These are phyloP conservation scores for Exobasidium rhododendri DNA, from an alignment of 1,284 basidiomycete genomes.

Conservation along the genomic window DNA sequence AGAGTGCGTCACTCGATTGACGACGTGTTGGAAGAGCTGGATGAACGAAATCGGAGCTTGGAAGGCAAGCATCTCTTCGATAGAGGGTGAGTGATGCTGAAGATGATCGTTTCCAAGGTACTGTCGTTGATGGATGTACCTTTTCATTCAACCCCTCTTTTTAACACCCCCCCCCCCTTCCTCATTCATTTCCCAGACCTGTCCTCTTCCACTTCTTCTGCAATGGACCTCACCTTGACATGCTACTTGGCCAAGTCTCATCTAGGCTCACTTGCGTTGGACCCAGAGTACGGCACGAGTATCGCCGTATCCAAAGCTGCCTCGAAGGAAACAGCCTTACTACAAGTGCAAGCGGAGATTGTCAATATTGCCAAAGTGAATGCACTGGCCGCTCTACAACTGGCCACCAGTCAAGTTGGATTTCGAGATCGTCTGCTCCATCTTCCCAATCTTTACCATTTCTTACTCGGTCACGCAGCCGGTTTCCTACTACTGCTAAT, in stretches of 20 bases:
- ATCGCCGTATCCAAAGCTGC: background rate
- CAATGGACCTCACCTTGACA: constrained; percentile 20
- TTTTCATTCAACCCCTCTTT: background rate
- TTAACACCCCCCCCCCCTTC: too few species aligned
- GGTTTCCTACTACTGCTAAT: constrained; percentile 34
- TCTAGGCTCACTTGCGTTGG: constrained; percentile 20
- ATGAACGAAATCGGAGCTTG: constrained; percentile 17
- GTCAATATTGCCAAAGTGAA: constrained; percentile 27
- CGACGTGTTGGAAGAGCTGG: constrained; percentile 12
- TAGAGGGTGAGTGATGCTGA: constrained; percentile 18
- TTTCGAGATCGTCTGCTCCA: constrained; percentile 39
- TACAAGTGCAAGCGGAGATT: constrained; percentile 9
- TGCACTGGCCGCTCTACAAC: constrained; percentile 34
- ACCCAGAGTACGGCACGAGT: constrained; percentile 6
- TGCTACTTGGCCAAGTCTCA: constrained; percentile 17
- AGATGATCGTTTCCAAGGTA: too few species aligned
- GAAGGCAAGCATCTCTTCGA: constrained; percentile 6
- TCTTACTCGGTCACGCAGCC: constrained; percentile 37
- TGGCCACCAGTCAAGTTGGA: constrained; percentile 23
- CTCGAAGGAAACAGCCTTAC: constrained; percentile 7
- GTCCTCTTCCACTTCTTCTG: constrained; percentile 12
- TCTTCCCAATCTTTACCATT: constrained; percentile 43
- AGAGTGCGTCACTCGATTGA: constrained; percentile 2
- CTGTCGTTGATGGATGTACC: background rate
- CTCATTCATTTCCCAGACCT: too few species aligned